phyloP scores from a whole-genome alignment of 2,329 filamentous ascomycete genomes.

The Graphilbum sp. region DNA sequence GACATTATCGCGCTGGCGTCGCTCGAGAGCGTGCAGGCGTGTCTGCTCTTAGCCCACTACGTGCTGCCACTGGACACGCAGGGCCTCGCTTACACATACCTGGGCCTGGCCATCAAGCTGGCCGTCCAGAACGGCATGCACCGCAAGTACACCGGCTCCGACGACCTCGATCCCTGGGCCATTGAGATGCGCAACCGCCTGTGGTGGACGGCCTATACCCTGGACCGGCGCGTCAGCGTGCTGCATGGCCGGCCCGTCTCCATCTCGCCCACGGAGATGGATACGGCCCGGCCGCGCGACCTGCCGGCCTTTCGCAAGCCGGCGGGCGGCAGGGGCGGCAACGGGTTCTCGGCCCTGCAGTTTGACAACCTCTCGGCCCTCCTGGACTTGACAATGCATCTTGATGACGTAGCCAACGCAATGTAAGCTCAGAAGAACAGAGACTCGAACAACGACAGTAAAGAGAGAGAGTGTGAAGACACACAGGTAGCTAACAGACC shows the following conservation, averaged over 20 bases:
- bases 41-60: constrained; percentile 37
- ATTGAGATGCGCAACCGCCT: constrained; percentile 37
- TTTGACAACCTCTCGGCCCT: constrained; percentile 3
- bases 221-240: constrained; percentile 39
- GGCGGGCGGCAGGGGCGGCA: neutral
- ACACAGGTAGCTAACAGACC: constrained; percentile 5
- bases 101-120: constrained; percentile 37
- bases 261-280: constrained; percentile 33
- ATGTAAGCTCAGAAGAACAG: no score
- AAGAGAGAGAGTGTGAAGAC: no score
- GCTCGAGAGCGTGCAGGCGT: constrained; percentile 40
- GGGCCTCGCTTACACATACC: constrained; percentile 38
- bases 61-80: constrained; percentile 37
- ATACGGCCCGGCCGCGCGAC: constrained; percentile 28
- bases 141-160: constrained; percentile 26
- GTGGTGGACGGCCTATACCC: constrained; percentile 40
- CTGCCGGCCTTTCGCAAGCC: no score
- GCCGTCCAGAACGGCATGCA: constrained; percentile 47
- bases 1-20: constrained; percentile 40
- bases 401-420: constrained; percentile 21
- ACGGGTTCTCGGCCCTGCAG: neutral
- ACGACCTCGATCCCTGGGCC: constrained; percentile 28
- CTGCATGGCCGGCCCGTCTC: constrained; percentile 39
- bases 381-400: constrained; percentile 18
- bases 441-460: no score